Percentiles rank a stretch among this genome's conserved stretches.
Conservation (phyloP, 148 eudicot genomes). For the Diospyros lotus region DNA sequence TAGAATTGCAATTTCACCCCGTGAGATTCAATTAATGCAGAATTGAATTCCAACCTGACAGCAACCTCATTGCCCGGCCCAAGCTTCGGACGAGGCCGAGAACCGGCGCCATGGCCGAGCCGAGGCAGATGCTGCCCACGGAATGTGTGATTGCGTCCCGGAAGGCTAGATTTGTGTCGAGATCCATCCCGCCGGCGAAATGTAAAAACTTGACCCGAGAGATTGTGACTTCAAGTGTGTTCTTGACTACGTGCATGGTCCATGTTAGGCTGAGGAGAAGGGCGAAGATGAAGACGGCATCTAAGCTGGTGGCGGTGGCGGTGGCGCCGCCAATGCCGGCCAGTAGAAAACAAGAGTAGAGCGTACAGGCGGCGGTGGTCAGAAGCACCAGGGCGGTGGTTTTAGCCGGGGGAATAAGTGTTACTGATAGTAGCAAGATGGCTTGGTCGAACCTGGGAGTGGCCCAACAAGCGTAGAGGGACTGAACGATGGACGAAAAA, state of each 20-base stretch:
- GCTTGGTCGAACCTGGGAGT: slow-evolving; percentile 42
- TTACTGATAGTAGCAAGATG: slow-evolving; percentile 26
- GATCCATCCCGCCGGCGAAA: slow-evolving; percentile 31
- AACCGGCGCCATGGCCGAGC: slow-evolving; percentile 46
- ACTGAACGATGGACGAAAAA: slow-evolving; percentile 30
- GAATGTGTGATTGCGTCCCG: slow-evolving; percentile 16
- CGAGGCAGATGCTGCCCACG: slow-evolving; percentile 40
- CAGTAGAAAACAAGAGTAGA: slow-evolving; percentile 34
- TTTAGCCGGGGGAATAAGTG: slow-evolving; percentile 21
- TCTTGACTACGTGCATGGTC: slow-evolving; percentile 59
- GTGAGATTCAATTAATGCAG: no score
- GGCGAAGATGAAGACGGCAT: slow-evolving; percentile 18
- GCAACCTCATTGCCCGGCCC: slow-evolving; percentile 32
- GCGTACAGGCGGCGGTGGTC: slow-evolving; percentile 1
- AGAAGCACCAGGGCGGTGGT: slow-evolving; percentile 13
- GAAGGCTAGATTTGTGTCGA: slow-evolving; percentile 15
- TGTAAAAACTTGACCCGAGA: slow-evolving; percentile 41
- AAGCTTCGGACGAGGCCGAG: slow-evolving; percentile 35
- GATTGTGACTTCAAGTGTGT: slow-evolving; percentile 39
- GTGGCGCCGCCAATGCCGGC: slow-evolving; percentile 64
- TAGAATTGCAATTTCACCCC: no score
- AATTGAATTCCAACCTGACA: slow-evolving; percentile 14
- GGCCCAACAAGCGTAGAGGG: slow-evolving; percentile 61
- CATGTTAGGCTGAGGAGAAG: slow-evolving; percentile 36
- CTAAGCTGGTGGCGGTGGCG: slow-evolving; percentile 8